Conservation (phyloP, 2,329 filamentous ascomycete genomes). For the Beauveria sp. region DNA sequence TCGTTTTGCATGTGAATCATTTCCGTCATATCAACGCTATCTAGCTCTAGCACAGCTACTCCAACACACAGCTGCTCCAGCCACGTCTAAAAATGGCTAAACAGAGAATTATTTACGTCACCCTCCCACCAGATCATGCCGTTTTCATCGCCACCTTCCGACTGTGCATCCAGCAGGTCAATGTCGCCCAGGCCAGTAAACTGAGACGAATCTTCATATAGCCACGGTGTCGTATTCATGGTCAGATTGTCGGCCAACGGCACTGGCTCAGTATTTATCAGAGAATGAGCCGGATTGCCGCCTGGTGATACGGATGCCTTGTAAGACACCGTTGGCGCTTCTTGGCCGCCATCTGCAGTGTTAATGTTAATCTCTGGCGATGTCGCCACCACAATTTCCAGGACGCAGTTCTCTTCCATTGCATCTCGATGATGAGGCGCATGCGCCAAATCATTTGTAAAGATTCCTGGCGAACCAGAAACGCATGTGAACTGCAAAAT, state of each 20-base stretch:
- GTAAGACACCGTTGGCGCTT: constrained; percentile 35
- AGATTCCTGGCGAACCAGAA: constrained; percentile 27
- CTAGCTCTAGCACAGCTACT: neutral
- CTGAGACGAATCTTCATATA: constrained; percentile 34
- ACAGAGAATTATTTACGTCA: constrained; percentile 31
- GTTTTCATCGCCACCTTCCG: constrained; percentile 16
- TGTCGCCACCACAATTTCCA: constrained; percentile 44
- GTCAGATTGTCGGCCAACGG: constrained; percentile 29
- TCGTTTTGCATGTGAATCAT: neutral
- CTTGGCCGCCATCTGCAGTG: constrained; percentile 42
- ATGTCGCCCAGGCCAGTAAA: constrained; percentile 31
- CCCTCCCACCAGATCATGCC: constrained; percentile 34
- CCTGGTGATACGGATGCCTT: constrained; percentile 21
- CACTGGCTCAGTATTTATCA: constrained; percentile 22
- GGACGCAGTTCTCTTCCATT: constrained; percentile 27
- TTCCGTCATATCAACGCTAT: neutral
- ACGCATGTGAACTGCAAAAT: constrained; percentile 40
- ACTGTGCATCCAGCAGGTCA: constrained; percentile 24
- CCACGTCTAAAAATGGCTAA: constrained; percentile 26
- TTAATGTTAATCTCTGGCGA: constrained; percentile 45
- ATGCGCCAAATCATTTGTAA: constrained; percentile 33
- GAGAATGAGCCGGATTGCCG: constrained; percentile 18
- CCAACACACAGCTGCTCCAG: neutral
- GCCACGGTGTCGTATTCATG: constrained; percentile 35
- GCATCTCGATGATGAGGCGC: constrained; percentile 28